Evolutionary conservation across 331 rosid genomes (phyloP), one percentile per base, ranked within the genome.

Genomic region (Rhamnella rubrinervis): DNA sequence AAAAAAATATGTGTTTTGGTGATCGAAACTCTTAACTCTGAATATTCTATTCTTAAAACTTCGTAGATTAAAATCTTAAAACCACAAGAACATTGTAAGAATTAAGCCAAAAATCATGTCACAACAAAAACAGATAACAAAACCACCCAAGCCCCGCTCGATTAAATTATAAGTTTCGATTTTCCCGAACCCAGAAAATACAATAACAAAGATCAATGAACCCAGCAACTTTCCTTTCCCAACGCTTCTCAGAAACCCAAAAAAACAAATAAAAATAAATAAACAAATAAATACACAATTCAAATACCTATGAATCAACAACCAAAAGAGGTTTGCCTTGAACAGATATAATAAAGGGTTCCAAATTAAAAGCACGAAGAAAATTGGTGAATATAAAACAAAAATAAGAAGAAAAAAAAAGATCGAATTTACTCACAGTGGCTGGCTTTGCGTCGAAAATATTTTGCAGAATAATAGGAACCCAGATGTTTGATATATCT

Each of bases 351-450:
- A 69, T 63, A 40, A 13, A 58, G 63, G 61, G 66, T 38, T 64
- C 57, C 44, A 12, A 38, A 50, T 55, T 16, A 25, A 57, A 58
- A 40, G 1, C 2, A 0, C 13, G 8, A 17, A 6, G 20, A 7
- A 20, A 55, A 69, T 4, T 7, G 8, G n/a, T 8, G 25, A 7
- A 10, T 35, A 46, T 59, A 61, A 55, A 20, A 2, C 35, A 20
- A 71, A 53, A 28, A 21, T 1, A 8, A n/a, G 55, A 55, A 20
- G 16, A 31, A 44, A 35, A 46, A 46, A 53, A 44, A 28, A 49
- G 21, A 8, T 15, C 55, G 46, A 69, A 28, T 5, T 10, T 25
- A 75, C 75, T 75, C 75, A 75, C 80, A n/a, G 69, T 35, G 49
- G 49, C 13, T n/a, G n/a, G n/a, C n/a, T n/a, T 44, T 8, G 12